A percentile compares a stretch with the other conserved stretches of the same genome.
These are phyloP conservation scores for Keqinozyma sinolaborantium DNA, from an alignment of 1,139 yeast genomes.

Conservation along the genomic window DNA sequence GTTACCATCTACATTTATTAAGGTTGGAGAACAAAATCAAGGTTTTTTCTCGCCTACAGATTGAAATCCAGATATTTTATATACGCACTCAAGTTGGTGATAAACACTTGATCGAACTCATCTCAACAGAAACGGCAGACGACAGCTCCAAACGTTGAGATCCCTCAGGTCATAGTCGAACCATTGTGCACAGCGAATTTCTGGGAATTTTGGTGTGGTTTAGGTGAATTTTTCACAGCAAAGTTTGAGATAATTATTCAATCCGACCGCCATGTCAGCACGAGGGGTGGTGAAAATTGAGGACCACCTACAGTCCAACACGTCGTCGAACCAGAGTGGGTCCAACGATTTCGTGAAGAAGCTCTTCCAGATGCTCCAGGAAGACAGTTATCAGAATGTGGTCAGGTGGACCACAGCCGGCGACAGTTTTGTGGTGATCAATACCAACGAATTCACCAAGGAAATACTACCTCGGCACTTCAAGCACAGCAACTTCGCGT, in stretches of 20 bases:
- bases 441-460: slow-evolving; percentile 86
- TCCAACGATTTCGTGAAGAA: slow-evolving; percentile 77
- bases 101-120: too few species aligned
- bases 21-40: too few species aligned
- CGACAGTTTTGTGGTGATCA: slow-evolving; percentile 82
- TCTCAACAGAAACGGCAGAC: too few species aligned
- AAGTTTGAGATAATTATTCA: neutral
- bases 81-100: too few species aligned
- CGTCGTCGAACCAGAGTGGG: slow-evolving; percentile 37
- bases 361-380: slow-evolving; percentile 80
- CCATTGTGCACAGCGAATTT: neutral
- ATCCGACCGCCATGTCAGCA: neutral
- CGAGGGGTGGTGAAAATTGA: slow-evolving; percentile 2
- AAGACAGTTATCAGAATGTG: slow-evolving; percentile 63
- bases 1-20: too few species aligned
- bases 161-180: too few species aligned
- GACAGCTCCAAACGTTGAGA: too few species aligned
- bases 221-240: neutral
- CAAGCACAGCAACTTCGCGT: slow-evolving; percentile 90
- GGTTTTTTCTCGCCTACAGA: too few species aligned
- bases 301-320: slow-evolving; percentile 13
- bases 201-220: neutral
- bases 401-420: slow-evolving; percentile 85
- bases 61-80: too few species aligned
- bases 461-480: slow-evolving; percentile 85